A percentile compares a stretch with the other conserved stretches of the same genome.
These are phyloP conservation scores for Thermothielavioides terrestris DNA, from an alignment of 495 filamentous ascomycete species.

Conservation along the genomic window DNA sequence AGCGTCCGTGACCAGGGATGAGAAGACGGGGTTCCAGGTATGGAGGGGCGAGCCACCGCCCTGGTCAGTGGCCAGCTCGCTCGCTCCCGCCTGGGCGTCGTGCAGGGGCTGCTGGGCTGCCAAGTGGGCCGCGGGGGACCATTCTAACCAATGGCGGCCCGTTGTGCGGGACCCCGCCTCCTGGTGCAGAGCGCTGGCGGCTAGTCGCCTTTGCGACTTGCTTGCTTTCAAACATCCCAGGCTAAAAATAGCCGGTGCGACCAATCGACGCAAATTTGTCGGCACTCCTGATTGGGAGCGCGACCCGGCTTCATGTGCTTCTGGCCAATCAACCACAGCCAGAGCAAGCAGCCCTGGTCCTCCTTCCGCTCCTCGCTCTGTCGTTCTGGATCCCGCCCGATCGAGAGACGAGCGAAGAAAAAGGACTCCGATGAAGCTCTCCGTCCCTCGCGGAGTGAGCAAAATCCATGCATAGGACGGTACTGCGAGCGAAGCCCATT, in stretches of 20 bases:
- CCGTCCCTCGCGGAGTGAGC: no score
- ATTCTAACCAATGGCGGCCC: constrained; percentile 14
- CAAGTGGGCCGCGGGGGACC: constrained; percentile 14
- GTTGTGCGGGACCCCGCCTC: not conserved
- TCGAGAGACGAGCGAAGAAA: not conserved
- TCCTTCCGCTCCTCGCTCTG: not conserved
- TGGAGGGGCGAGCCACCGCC: constrained; percentile 1
- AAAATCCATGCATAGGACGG: no score
- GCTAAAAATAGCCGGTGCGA: constrained; percentile 27
- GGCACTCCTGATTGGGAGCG: constrained; percentile 17
- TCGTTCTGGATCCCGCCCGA: not conserved
- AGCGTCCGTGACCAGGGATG: no score
- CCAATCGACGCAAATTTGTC: constrained; percentile 19
- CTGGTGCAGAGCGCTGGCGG: constrained; percentile 18
- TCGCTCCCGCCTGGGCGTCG: constrained; percentile 14
- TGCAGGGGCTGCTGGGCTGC: constrained; percentile 19
- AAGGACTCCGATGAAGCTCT: no score
- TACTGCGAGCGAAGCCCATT: no score
- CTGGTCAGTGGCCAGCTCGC: constrained; percentile 8
- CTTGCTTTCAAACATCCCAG: constrained; percentile 26
- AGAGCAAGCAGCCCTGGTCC: not conserved
- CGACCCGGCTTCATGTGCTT: not conserved
- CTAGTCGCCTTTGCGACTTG: constrained; percentile 21
- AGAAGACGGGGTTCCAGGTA: no score
- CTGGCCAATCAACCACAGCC: constrained; percentile 3